These are phyloP conservation scores for Pseudogymnoascus sp. DNA, from an alignment of 2,329 filamentous ascomycete genomes.

Conservation along the genomic window DNA sequence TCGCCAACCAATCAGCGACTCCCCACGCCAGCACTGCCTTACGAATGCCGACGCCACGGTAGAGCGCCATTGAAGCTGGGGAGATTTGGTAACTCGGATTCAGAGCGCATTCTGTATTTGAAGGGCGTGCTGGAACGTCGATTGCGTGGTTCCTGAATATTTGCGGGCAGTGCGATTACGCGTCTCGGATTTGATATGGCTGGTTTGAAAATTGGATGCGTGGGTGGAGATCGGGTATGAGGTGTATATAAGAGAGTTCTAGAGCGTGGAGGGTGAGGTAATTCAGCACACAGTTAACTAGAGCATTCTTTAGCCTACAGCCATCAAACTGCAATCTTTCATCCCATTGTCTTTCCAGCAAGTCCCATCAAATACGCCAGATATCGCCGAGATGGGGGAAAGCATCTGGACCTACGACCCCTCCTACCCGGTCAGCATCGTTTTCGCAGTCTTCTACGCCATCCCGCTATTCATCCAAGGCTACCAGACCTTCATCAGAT, in stretches of 20 bases:
- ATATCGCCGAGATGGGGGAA: conserved; percentile 7
- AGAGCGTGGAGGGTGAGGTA: not conserved
- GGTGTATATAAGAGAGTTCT: not conserved
- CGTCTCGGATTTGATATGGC: conserved; percentile 2
- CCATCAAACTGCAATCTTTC: not conserved
- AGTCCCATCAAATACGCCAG: not conserved
- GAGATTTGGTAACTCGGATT: not conserved
- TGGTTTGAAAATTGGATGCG: not conserved
- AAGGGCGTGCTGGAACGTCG: not conserved
- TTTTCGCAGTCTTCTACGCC: conserved; percentile 36
- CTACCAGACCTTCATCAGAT: conserved; percentile 36
- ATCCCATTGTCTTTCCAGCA: not conserved
- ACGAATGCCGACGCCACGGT: not conserved
- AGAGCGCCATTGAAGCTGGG: not conserved
- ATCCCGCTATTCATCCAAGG: conserved; percentile 32
- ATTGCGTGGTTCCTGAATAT: not conserved
- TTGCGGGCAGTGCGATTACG: not conserved
- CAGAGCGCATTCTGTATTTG: conserved; percentile 3
- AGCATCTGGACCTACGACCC: conserved; percentile 39
- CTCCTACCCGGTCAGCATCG: conserved; percentile 36
- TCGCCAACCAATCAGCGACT: not conserved
- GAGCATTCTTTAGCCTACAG: not conserved
- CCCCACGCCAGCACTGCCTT: not conserved
- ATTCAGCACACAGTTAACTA: not conserved
- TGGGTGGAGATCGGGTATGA: not conserved